A percentile compares a stretch with the other conserved stretches of the same genome.
Conservation (phyloP, 73 alveolate genomes). For the Paraurostyla sp. region DNA sequence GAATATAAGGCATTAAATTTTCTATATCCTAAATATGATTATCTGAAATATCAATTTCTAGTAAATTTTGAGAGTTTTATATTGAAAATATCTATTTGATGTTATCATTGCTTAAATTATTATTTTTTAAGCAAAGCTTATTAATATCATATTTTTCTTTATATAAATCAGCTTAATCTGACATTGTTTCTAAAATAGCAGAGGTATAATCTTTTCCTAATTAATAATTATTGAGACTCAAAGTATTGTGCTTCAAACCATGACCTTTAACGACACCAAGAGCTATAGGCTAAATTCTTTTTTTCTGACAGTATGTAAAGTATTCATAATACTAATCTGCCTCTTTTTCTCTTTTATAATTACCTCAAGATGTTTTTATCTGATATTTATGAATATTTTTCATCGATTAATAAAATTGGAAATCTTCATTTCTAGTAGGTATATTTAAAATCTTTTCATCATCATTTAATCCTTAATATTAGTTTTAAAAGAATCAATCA, state of each 20-base stretch:
- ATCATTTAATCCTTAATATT: neutral
- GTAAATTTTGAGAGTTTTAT: neutral
- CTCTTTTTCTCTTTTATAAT: neutral
- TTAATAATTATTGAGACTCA: neutral
- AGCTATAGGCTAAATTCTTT: constrained; percentile 7
- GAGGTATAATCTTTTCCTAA: neutral
- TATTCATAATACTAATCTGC: constrained; percentile 32
- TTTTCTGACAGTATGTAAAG: neutral
- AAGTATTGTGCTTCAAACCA: neutral
- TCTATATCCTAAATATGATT: neutral
- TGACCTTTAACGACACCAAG: constrained; percentile 39
- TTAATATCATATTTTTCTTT: neutral
- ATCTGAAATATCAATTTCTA: constrained; percentile 36
- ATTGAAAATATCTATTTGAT: neutral
- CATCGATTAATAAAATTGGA: neutral
- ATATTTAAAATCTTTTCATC: too few species aligned
- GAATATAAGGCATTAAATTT: neutral
- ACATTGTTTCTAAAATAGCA: neutral
- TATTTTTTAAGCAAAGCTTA: neutral
- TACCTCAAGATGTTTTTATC: neutral
- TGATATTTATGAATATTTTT: neutral
- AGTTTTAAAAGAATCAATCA: neutral
- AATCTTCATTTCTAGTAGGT: neutral
- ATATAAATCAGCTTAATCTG: neutral
- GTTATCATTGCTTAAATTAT: neutral